phyloP scores from a whole-genome alignment of 2,329 filamentous ascomycete genomes.

The Lachnellula subtilissima region DNA sequence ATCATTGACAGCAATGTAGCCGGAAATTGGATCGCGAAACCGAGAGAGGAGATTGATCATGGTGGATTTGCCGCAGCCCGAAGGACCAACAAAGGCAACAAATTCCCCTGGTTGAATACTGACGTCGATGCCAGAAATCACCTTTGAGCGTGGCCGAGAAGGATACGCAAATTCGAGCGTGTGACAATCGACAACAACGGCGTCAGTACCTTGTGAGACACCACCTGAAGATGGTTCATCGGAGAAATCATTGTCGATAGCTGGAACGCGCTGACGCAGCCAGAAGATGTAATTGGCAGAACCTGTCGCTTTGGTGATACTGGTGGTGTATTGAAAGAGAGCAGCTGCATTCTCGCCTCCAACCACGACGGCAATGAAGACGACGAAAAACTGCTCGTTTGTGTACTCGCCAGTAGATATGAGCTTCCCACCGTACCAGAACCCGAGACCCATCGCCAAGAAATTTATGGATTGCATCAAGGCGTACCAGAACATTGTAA shows the following conservation, averaged over 20 bases:
- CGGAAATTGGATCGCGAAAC: slow-evolving; percentile 72
- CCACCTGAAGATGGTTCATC: too few relatives aligned
- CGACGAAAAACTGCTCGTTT: slow-evolving; percentile 83
- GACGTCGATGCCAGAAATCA: slow-evolving; percentile 71
- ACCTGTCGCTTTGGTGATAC: neutral
- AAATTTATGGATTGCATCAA: slow-evolving; percentile 3
- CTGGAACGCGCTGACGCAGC: neutral
- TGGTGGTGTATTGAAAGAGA: slow-evolving; percentile 30
- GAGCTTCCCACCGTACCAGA: slow-evolving; percentile 76
- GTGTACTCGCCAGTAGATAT: slow-evolving; percentile 66
- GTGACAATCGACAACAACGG: too few relatives aligned
- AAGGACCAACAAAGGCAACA: slow-evolving; percentile 85
- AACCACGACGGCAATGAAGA: slow-evolving; percentile 80
- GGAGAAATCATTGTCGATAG: too few relatives aligned
- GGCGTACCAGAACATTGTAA: too few relatives aligned
- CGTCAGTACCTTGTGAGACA: too few relatives aligned
- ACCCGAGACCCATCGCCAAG: slow-evolving; percentile 39
- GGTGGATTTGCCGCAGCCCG: slow-evolving; percentile 72
- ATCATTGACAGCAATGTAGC: slow-evolving; percentile 21
- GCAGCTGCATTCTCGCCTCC: slow-evolving; percentile 74
- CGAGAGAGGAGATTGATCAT: slow-evolving; percentile 76
- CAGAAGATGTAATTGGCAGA: slow-evolving; percentile 1
- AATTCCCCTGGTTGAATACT: slow-evolving; percentile 71
- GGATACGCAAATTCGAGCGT: too few relatives aligned
- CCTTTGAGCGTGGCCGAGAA: too few relatives aligned